Base-by-base conservation (phyloP, 2,329 filamentous ascomycete species). In the Fusarium floridanum region DNA sequence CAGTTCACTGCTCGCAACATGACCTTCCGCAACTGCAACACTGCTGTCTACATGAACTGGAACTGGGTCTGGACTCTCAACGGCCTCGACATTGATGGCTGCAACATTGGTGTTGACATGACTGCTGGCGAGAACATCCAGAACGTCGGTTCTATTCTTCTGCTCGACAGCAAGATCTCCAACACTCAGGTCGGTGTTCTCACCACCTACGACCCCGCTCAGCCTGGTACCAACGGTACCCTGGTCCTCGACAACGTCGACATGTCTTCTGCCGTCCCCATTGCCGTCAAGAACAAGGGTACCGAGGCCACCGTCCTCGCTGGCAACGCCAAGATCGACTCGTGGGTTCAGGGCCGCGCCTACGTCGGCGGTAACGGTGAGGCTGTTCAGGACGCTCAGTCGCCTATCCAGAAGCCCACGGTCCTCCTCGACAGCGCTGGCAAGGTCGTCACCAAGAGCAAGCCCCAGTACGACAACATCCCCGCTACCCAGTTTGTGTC, bases 231-330 rank as follows among this genome's bases (percentile, higher is more conserved):
- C 77, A 96, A 95, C 79, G 94, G 94, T 70, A 94, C 94, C 16
- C 88, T 98, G 55, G 89, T 98, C 75, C 83, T 98, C 12, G 94
- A 98, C 84, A 98, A 98, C 76, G 94, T 97, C 37, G 95, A 98
- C 84, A 95, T 98, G 84, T 85, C 83, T 74, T 86, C 86, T 57
- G 91, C 90, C 64, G 91, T 94, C 64, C 87, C 88, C 8, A 87
- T 89, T 27, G 94, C 94, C 36, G 89, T 98, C 64, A 82, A 87
- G 73, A 88, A 89, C 76, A 82, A 85, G 22, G 86, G 85, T 71
- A 91, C 90, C 55, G 85, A 88, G 50, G 82, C 84, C 6, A 86
- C 86, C 2, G 85, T 98, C 53, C 88, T 98, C 34, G 84, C 86
- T 3, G 95, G 94, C 69, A 93, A 93, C 78, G 85, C 88, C 56